Percentiles rank a stretch among this genome's conserved stretches.
These are phyloP conservation scores for Hericium erinaceus DNA, from an alignment of 768 basidiomycete species.

Conservation along the genomic window DNA sequence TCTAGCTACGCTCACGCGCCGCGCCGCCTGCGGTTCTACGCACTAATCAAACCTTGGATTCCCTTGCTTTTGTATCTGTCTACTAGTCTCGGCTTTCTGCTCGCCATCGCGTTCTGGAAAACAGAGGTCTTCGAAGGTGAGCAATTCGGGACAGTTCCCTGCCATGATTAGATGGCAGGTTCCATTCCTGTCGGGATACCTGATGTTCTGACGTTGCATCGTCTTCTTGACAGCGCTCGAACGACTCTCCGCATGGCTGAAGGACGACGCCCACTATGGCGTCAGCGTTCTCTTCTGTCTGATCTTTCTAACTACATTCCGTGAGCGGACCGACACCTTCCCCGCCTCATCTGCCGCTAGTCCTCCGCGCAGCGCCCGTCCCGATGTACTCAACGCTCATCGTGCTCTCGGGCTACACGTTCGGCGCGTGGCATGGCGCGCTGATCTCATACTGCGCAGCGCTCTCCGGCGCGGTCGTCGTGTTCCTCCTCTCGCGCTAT, in stretches of 20 bases:
- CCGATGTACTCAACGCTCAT: constrained; percentile 93
- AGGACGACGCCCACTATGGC: constrained; percentile 61
- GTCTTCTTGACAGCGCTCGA: constrained; percentile 55
- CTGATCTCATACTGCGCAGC: constrained; percentile 83
- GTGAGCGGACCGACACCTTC: constrained; percentile 35
- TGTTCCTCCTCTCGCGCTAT: constrained; percentile 71
- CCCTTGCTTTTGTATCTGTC: constrained; percentile 70
- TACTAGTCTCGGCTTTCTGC: constrained; percentile 68
- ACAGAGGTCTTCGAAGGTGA: constrained; percentile 73
- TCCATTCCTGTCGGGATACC: background rate
- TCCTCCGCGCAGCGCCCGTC: constrained; percentile 53
- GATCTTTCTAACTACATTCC: constrained; percentile 82
- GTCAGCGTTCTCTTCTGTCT: constrained; percentile 71
- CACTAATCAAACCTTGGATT: constrained; percentile 62
- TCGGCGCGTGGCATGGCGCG: constrained; percentile 76
- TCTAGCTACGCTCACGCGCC: constrained; percentile 12
- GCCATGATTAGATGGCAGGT: constrained; percentile 3
- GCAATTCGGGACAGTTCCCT: constrained; percentile 21
- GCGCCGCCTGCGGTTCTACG: constrained; percentile 21
- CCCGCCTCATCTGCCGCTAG: constrained; percentile 5
- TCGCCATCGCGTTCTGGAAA: constrained; percentile 79
- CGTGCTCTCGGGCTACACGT: constrained; percentile 86
- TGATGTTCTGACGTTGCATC: constrained; percentile 8
- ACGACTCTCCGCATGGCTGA: constrained; percentile 69
- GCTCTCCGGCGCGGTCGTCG: constrained; percentile 72